Percentiles rank a stretch among this genome's conserved stretches.
These are phyloP conservation scores for Apiospora sp. DNA, from an alignment of 2,329 filamentous ascomycete species.

Conservation along the genomic window DNA sequence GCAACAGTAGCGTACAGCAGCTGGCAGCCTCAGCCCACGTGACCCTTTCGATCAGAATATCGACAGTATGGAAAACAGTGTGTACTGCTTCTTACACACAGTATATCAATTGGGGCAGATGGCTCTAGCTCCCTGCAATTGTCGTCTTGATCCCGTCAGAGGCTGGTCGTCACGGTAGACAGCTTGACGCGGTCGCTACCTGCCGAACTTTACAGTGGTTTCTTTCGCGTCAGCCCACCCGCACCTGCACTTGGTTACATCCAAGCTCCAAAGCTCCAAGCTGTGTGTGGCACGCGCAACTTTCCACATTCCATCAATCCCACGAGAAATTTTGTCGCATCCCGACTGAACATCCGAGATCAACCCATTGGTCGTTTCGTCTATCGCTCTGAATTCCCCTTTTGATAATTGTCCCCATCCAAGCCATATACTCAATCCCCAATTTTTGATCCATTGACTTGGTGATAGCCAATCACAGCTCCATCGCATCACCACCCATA, in stretches of 20 bases:
- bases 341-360: slow-evolving; percentile 8
- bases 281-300: slow-evolving; percentile 7
- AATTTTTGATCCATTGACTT: slow-evolving; percentile 14
- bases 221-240: slow-evolving; percentile 8
- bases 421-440: neutral
- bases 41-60: neutral
- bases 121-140: slow-evolving; percentile 9
- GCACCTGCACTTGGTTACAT: neutral
- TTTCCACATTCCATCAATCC: neutral
- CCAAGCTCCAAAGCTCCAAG: neutral
- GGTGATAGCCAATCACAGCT: slow-evolving; percentile 22
- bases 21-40: neutral
- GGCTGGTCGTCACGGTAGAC: slow-evolving; percentile 1
- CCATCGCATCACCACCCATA: slow-evolving; percentile 19
- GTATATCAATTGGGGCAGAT: neutral
- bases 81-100: neutral
- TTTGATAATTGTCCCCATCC: neutral
- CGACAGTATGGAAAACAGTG: neutral
- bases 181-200: slow-evolving; percentile 22
- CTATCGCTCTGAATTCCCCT: neutral
- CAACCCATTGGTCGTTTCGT: slow-evolving; percentile 11
- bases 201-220: slow-evolving; percentile 9
- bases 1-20: neutral
- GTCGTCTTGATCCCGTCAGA: slow-evolving; percentile 13
- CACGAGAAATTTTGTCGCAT: slow-evolving; percentile 1